These are phyloP conservation scores for Massarina eburnea DNA, from an alignment of 2,329 filamentous ascomycete genomes.

Conservation along the genomic window DNA sequence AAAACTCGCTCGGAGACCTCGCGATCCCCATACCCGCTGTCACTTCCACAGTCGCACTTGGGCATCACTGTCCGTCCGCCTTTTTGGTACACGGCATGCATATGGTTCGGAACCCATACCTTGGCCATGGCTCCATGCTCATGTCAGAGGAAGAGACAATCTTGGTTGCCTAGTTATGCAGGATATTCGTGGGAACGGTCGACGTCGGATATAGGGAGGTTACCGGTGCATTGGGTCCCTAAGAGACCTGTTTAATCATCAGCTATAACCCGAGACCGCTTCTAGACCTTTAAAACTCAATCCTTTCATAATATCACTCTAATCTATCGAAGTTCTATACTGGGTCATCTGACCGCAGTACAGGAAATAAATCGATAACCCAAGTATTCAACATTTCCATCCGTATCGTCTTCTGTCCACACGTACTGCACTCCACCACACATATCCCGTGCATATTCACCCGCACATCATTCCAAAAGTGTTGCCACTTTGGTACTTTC, in stretches of 20 bases:
- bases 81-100: neutral
- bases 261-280: neutral
- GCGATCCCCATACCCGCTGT: slow-evolving; percentile 7
- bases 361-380: too few relatives aligned
- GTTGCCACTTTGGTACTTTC: too few relatives aligned
- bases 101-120: neutral
- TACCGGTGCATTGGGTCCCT: neutral
- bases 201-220: neutral
- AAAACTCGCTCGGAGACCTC: slow-evolving; percentile 3
- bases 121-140: neutral
- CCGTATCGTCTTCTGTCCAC: neutral
- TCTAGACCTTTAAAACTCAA: neutral
- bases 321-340: neutral
- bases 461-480: too few relatives aligned
- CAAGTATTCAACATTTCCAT: neutral
- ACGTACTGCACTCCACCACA: neutral
- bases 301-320: neutral
- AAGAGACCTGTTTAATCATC: neutral
- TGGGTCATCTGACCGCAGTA: too few relatives aligned
- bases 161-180: neutral
- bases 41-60: slow-evolving; percentile 14
- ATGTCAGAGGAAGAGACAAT: neutral
- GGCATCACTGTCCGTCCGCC: slow-evolving; percentile 9
- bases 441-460: too few relatives aligned
- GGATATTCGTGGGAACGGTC: neutral